Conservation (phyloP, 78 protist genomes). For the Neovahlkampfia damariscottae region DNA sequence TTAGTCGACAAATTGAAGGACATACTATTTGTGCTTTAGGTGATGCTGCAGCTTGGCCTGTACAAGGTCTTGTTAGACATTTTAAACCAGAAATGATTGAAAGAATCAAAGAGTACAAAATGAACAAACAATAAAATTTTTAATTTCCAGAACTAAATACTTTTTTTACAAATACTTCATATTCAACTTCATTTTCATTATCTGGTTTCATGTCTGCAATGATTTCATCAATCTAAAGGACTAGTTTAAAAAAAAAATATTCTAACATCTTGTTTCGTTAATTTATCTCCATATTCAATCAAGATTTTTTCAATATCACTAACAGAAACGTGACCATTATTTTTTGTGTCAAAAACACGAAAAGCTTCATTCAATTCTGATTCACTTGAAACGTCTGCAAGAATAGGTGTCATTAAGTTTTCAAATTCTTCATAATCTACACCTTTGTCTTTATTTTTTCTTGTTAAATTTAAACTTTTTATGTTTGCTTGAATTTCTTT, state of each 20-base stretch:
- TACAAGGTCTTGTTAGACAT: conserved; percentile 90
- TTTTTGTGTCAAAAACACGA: conserved; percentile 97
- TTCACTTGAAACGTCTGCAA: conserved; percentile 95
- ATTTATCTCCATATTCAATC: no score
- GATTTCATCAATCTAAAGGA: no score
- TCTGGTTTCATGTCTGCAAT: no score
- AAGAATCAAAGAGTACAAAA: conserved; percentile 41
- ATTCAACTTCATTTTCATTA: no score
- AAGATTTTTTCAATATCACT: no score
- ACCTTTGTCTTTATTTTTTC: no score
- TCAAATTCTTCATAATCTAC: conserved; percentile 97
- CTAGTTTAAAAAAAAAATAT: no score
- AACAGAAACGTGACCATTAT: conserved; percentile 93
- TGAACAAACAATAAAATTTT: background rate
- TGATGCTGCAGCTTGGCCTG: conserved; percentile 99
- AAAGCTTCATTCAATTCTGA: conserved; percentile 98
- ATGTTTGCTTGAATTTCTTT: no score
- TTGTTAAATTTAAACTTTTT: no score
- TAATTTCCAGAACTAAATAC: no score
- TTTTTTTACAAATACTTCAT: no score
- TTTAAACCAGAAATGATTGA: conserved; percentile 84
- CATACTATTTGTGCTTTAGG: conserved; percentile 98
- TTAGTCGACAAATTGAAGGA: conserved; percentile 83
- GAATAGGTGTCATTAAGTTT: conserved; percentile 86
- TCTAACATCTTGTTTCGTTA: no score